phyloP scores from a whole-genome alignment of 225 moss, liverwort and hornwort genomes.

The Marchantia paleacea region DNA sequence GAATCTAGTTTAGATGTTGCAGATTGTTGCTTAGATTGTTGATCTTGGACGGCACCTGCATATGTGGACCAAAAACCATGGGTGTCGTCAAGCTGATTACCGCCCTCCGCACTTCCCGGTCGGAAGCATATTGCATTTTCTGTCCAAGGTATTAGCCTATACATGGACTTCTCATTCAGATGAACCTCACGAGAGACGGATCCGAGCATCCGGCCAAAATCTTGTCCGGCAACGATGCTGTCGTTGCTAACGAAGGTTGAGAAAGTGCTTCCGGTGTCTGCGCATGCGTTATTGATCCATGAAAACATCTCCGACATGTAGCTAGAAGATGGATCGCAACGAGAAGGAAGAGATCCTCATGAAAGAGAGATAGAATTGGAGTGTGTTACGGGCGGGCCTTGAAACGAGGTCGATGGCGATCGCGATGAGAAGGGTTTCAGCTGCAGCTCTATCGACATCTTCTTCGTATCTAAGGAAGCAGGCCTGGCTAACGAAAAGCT shows the following conservation, averaged over 20 bases:
- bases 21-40: background rate
- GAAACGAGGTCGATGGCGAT: background rate
- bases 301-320: slow-evolving; percentile 29
- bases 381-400: background rate
- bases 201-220: slow-evolving; percentile 16
- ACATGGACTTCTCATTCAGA: slow-evolving; percentile 18
- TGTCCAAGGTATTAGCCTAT: slow-evolving; percentile 17
- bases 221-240: background rate
- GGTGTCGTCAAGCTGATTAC: slow-evolving; percentile 13
- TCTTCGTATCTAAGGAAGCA: background rate
- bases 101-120: background rate
- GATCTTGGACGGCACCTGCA: background rate
- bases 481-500: slow-evolving; percentile 1
- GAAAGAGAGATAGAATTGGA: slow-evolving; percentile 3
- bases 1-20: slow-evolving; percentile 23
- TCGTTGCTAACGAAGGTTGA: background rate
- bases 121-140: slow-evolving; percentile 11
- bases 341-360: slow-evolving; percentile 15
- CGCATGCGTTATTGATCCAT: slow-evolving; percentile 26
- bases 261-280: slow-evolving; percentile 1
- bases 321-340: background rate
- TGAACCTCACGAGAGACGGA: slow-evolving; percentile 7
- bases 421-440: no score
- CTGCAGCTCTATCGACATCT: background rate
- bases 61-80: slow-evolving; percentile 19